These are phyloP conservation scores for Suillus plorans DNA, from an alignment of 768 basidiomycete species.

Conservation along the genomic window DNA sequence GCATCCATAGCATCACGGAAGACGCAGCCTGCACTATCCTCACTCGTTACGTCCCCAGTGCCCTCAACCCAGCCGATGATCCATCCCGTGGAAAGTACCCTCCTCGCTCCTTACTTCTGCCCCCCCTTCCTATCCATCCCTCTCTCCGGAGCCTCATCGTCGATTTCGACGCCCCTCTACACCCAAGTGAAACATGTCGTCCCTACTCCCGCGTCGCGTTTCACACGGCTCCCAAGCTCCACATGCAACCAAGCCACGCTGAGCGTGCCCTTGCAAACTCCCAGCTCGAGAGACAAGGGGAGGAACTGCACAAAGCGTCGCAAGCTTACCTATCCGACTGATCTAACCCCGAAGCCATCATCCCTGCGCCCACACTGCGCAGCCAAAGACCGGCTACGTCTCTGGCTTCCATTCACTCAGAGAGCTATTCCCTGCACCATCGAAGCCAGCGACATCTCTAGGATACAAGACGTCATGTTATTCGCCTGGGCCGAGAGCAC, in stretches of 20 bases:
- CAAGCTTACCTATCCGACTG: too few species aligned
- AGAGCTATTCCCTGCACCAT: background rate
- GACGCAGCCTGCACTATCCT: constrained; percentile 4
- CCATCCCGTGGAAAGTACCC: constrained; percentile 16
- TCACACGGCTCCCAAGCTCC: background rate
- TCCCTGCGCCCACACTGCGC: too few species aligned
- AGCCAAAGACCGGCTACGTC: background rate
- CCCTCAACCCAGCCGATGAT: constrained; percentile 18
- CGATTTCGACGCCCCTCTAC: background rate
- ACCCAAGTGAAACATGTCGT: background rate
- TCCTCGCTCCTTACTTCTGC: constrained; percentile 5
- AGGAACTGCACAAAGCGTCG: too few species aligned
- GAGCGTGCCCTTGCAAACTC: too few species aligned
- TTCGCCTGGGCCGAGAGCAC: too few species aligned
- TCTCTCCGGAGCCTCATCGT: background rate
- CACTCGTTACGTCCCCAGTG: constrained; percentile 13
- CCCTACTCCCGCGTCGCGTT: background rate
- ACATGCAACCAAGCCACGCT: too few species aligned
- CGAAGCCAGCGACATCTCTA: background rate
- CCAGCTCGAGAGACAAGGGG: too few species aligned
- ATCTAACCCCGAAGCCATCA: too few species aligned
- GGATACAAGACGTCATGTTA: too few species aligned
- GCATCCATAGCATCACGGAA: too few species aligned
- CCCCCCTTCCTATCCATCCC: constrained; percentile 12
- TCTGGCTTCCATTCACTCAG: constrained; percentile 20